These are phyloP conservation scores for Aspergillus sp. DNA, from an alignment of 2,329 filamentous ascomycete genomes.

Conservation along the genomic window DNA sequence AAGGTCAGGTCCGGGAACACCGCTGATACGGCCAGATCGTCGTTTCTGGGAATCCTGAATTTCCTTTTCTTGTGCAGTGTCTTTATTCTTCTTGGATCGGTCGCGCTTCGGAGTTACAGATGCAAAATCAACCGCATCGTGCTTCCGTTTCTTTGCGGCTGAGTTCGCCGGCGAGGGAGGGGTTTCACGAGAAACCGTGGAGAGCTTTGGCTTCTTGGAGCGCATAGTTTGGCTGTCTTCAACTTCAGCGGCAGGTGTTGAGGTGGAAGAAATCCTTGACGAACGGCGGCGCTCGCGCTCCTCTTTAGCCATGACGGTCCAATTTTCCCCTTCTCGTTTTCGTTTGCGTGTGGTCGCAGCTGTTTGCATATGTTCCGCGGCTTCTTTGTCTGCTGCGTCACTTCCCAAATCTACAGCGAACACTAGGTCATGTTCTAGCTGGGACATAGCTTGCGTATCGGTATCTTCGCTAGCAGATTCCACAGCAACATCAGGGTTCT, in stretches of 20 bases:
- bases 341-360: constrained; percentile 33
- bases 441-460: constrained; percentile 46
- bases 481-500: constrained; percentile 23
- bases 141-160: constrained; percentile 26
- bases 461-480: constrained; percentile 43
- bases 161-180: constrained; percentile 20
- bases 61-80: constrained; percentile 7
- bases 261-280: constrained; percentile 23
- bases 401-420: constrained; percentile 34
- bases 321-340: constrained; percentile 30
- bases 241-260: constrained; percentile 9
- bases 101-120: neutral
- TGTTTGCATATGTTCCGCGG: constrained; percentile 5
- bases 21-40: constrained; percentile 31
- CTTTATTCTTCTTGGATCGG: neutral
- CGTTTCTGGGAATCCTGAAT: constrained; percentile 26
- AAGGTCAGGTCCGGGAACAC: constrained; percentile 16
- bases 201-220: constrained; percentile 15
- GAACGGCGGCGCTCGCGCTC: constrained; percentile 35
- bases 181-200: constrained; percentile 3
- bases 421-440: constrained; percentile 46
- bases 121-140: constrained; percentile 16
- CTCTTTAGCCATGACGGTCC: constrained; percentile 17
- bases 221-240: constrained; percentile 13
- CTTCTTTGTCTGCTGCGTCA: constrained; percentile 7